Percentiles rank a stretch among this genome's conserved stretches.
phyloP scores from a whole-genome alignment of 495 filamentous ascomycete species.

The Penicillium odoratum region DNA sequence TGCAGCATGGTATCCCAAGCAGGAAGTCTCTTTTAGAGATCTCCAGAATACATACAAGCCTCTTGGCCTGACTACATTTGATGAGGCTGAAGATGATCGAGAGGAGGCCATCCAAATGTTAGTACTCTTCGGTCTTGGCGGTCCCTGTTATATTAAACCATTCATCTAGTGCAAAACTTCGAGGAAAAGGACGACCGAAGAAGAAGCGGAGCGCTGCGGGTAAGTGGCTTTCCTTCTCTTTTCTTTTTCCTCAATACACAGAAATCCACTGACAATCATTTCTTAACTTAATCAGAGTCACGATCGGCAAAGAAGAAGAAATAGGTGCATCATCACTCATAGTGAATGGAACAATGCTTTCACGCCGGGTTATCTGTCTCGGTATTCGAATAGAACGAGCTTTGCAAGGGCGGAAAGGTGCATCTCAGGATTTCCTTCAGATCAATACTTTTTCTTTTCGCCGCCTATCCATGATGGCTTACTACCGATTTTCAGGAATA shows the following conservation, averaged over 20 bases:
- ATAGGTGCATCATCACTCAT: conserved; percentile 15
- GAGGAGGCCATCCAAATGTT: conserved; percentile 72
- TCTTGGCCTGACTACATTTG: conserved; percentile 60
- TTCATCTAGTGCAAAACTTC: conserved; percentile 59
- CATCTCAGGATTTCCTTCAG: background rate
- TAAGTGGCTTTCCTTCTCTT: conserved; percentile 35
- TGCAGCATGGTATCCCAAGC: conserved; percentile 82
- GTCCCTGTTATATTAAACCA: background rate
- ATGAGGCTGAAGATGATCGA: conserved; percentile 77
- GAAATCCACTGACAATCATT: conserved; percentile 7
- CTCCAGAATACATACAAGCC: conserved; percentile 54
- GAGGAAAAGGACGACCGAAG: conserved; percentile 88
- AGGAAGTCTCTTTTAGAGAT: conserved; percentile 66
- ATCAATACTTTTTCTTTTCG: background rate
- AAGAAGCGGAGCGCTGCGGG: conserved; percentile 76
- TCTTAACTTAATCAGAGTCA: conserved; percentile 28
- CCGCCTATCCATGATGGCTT: background rate
- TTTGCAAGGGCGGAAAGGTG: background rate
- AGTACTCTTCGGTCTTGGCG: conserved; percentile 12
- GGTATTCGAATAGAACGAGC: background rate
- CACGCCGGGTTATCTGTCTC: background rate
- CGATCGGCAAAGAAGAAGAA: conserved; percentile 48
- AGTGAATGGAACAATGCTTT: background rate
- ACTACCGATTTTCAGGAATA: background rate
- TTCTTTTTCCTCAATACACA: background rate